Evolutionary conservation across 2,329 filamentous ascomycete species (phyloP), one percentile per base, ranked within the genome.

Genomic region (Stachybotrys echinatus): DNA sequence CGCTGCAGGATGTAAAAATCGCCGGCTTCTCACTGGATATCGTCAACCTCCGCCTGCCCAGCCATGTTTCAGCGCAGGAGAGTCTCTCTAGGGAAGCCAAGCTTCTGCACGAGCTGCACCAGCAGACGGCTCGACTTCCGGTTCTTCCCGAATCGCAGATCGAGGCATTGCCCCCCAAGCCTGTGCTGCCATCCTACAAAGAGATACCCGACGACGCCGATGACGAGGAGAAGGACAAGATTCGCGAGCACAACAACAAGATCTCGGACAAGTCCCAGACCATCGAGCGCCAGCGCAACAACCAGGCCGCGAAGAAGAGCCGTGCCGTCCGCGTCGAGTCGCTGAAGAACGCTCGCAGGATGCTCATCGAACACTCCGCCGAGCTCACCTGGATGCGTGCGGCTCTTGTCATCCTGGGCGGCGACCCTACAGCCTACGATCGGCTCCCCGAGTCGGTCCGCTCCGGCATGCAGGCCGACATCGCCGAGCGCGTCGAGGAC

Each of bases 281-380:
- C 4, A 44, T 62, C 2, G 63, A 69, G 18, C 58, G 64, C 2
- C 50, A 60, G 40, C 58, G 69, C 5, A 73, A 73, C 58, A 72
- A 71, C 52, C 50, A 57, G 34, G 65, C 70, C 1, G 70, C 70
- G 21, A 68, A 66, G 54, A 65, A 68, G 48, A 66, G 62, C 12
- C 61, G 70, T 1, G 52, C 61, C 19, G 55, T 60, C 19, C 60
- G 67, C 0, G 49, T 64, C 22, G 67, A 69, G 46, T 51, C 55
- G 0, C 54, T 65, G 2, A 44, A 49, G 0, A 52, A 58, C 12
- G 55, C 57, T 7, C 57, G 55, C 2, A 18, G 23, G 3, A 52
- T 67, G 20, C 51, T 61, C 17, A 57, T 61, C 38, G 55, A 57
- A 3, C 52, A 56, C 34, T 49, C 55, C 6, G 53, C 61, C 6